These are phyloP conservation scores for Populus pruinosa DNA, from an alignment of 345 rosid species.

Conservation along the genomic window DNA sequence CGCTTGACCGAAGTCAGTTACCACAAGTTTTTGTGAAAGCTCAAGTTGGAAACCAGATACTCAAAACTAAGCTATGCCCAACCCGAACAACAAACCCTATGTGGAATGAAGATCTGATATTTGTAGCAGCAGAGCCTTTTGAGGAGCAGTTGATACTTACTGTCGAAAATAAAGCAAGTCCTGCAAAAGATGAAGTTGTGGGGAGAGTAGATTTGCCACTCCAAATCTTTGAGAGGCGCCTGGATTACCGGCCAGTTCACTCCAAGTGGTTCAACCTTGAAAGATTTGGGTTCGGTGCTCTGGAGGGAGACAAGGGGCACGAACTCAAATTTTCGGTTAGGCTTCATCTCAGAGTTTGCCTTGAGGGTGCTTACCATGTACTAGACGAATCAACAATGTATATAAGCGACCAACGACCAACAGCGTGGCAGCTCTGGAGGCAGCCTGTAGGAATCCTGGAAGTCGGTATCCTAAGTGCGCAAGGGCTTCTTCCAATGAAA, in stretches of 20 bases:
- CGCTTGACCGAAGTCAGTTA: constrained; percentile 15
- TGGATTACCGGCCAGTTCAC: constrained; percentile 30
- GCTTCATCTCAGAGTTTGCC: constrained; percentile 29
- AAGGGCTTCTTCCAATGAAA: constrained; percentile 32
- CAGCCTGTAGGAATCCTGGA: constrained; percentile 29
- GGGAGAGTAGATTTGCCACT: constrained; percentile 18
- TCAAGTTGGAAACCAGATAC: constrained; percentile 29
- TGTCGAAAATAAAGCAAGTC: constrained; percentile 19
- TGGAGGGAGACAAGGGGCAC: constrained; percentile 28
- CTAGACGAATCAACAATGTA: constrained; percentile 33
- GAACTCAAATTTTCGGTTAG: constrained; percentile 31
- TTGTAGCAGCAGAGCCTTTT: constrained; percentile 33
- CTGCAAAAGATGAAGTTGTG: constrained; percentile 25
- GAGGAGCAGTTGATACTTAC: constrained; percentile 28
- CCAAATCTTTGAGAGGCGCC: constrained; percentile 23
- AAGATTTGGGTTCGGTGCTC: constrained; percentile 23
- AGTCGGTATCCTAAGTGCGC: constrained; percentile 32
- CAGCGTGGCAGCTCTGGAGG: constrained; percentile 34
- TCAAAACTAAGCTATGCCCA: constrained; percentile 27
- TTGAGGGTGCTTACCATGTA: constrained; percentile 36
- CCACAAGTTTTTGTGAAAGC: constrained; percentile 31
- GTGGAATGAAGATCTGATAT: constrained; percentile 35
- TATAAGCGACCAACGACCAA: constrained; percentile 28
- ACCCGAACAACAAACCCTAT: constrained; percentile 22
- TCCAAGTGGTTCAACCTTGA: constrained; percentile 31